A percentile compares a stretch with the other conserved stretches of the same genome.
phyloP scores from a whole-genome alignment of 192 early-diverging fungal species.

The Entomortierella beljakovae region DNA sequence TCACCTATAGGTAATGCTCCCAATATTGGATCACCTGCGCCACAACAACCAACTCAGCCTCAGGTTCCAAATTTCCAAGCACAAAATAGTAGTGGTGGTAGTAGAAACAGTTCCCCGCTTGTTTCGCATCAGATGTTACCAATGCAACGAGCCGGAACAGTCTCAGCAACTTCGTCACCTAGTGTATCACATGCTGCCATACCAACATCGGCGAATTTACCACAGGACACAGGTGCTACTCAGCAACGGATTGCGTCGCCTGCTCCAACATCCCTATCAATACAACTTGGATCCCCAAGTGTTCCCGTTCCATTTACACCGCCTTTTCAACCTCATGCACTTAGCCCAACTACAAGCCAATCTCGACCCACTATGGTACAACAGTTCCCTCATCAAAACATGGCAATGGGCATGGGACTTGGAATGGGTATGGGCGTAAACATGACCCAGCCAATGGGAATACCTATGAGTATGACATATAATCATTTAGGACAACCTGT shows the following conservation, averaged over 20 bases:
- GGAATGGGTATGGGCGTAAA: conserved; percentile 16
- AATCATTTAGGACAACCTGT: conserved; percentile 13
- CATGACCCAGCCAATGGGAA: conserved; percentile 24
- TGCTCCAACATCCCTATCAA: neutral
- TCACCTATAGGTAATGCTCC: conserved; percentile 3
- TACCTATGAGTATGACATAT: conserved; percentile 13
- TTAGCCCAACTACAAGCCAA: conserved; percentile 16
- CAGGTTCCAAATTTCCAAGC: conserved; percentile 20
- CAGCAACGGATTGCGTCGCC: conserved; percentile 21
- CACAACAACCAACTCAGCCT: conserved; percentile 11
- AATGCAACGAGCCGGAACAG: conserved; percentile 8
- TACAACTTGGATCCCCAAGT: conserved; percentile 4
- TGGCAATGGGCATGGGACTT: conserved; percentile 12
- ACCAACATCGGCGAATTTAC: neutral
- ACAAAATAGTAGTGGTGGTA: conserved; percentile 6
- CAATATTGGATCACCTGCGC: conserved; percentile 29
- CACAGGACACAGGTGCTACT: neutral
- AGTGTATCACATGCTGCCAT: conserved; percentile 24
- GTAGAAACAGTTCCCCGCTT: conserved; percentile 25
- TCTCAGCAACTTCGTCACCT: conserved; percentile 28
- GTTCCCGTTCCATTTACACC: neutral
- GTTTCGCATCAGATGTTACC: conserved; percentile 30
- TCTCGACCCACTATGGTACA: conserved; percentile 9
- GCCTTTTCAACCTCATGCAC: conserved; percentile 21
- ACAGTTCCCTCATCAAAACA: neutral